Percentiles rank a stretch among this genome's conserved stretches.
Evolutionary conservation across 2,329 filamentous ascomycete species (phyloP).

Genomic region (Beauveria caledonica): DNA sequence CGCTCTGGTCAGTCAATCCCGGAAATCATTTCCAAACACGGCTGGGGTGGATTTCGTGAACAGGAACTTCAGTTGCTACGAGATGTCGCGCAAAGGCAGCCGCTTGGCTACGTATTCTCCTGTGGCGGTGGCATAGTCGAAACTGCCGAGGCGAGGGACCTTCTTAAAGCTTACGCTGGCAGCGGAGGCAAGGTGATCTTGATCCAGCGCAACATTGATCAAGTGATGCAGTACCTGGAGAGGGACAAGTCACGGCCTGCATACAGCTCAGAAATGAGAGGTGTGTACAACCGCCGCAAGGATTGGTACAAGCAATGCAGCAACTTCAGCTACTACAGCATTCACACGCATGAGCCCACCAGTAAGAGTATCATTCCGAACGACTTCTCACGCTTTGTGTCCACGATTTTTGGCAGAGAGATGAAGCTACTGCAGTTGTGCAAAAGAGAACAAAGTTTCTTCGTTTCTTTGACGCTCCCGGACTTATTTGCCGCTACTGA

Average conservation of each 20-base stretch:
- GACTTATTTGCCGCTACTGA: slow-evolving; percentile 56
- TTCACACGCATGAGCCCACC: slow-evolving; percentile 37
- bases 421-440: slow-evolving; percentile 38
- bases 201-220: slow-evolving; percentile 78
- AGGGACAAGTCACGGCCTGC: slow-evolving; percentile 86
- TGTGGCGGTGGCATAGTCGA: slow-evolving; percentile 94
- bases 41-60: slow-evolving; percentile 83
- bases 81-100: slow-evolving; percentile 64
- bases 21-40: slow-evolving; percentile 65
- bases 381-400: slow-evolving; percentile 31
- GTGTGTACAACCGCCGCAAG: slow-evolving; percentile 81
- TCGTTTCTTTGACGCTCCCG: slow-evolving; percentile 82
- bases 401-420: slow-evolving; percentile 28
- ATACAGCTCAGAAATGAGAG: slow-evolving; percentile 86
- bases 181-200: slow-evolving; percentile 77
- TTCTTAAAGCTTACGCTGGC: slow-evolving; percentile 65
- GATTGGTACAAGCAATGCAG: slow-evolving; percentile 89
- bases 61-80: slow-evolving; percentile 69
- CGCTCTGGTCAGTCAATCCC: slow-evolving; percentile 70
- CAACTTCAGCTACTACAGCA: slow-evolving; percentile 88
- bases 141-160: slow-evolving; percentile 65
- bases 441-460: slow-evolving; percentile 69
- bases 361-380: slow-evolving; percentile 21
- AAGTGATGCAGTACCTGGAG: slow-evolving; percentile 81
- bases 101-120: slow-evolving; percentile 74